Conservation (phyloP, 73 alveolate species). For the Paramecium biaurelia region DNA sequence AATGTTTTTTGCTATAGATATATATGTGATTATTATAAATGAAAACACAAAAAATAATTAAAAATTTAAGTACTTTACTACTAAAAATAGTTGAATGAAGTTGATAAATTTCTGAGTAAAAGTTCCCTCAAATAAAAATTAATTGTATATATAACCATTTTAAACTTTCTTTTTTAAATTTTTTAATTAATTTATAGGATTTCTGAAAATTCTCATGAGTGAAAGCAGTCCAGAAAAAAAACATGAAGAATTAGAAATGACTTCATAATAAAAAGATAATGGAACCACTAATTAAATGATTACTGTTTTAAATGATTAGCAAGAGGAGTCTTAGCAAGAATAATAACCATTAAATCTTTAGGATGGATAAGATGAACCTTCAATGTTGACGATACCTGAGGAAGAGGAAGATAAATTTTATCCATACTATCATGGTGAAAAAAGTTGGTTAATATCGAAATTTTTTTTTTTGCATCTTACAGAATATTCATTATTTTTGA, state of each 20-base stretch:
- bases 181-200: neutral
- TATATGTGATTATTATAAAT: neutral
- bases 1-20: no score
- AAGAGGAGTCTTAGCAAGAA: neutral
- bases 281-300: neutral
- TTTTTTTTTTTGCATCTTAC: neutral
- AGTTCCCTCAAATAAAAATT: neutral
- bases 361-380: neutral
- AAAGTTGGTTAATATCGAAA: neutral
- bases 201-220: neutral
- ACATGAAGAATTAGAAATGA: neutral
- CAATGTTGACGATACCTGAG: neutral
- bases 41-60: no score
- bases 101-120: neutral
- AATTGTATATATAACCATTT: neutral
- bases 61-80: neutral
- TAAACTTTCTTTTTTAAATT: no score
- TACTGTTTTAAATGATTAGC: neutral
- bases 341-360: neutral
- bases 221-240: neutral
- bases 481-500: neutral
- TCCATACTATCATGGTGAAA: neutral
- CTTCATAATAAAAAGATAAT: neutral
- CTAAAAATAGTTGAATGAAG: neutral
- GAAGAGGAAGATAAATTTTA: neutral